A percentile compares a stretch with the other conserved stretches of the same genome.
phyloP scores from a whole-genome alignment of 2,329 filamentous ascomycete genomes.

The Venturia aucupariae region DNA sequence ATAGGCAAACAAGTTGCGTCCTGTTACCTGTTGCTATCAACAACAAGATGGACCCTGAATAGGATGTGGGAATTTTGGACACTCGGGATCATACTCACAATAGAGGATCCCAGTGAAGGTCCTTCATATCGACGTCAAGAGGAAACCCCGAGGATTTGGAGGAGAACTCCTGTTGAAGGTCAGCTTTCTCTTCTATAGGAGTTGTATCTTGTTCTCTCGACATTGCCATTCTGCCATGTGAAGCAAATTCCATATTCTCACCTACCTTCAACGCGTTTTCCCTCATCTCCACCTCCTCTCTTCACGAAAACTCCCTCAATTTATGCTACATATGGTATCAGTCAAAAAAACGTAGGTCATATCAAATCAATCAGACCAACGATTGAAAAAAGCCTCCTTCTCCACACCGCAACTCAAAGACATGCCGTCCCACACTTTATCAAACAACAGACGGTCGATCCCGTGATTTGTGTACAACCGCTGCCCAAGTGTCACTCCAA shows the following conservation, averaged over 20 bases:
- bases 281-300: not conserved
- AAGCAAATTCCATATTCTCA: not conserved
- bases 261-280: not conserved
- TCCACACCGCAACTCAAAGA: not conserved
- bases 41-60: not conserved
- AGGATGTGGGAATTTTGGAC: not conserved
- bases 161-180: not conserved
- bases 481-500: not conserved
- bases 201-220: too few relatives aligned
- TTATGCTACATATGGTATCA: too few relatives aligned
- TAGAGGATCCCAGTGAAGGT: not conserved
- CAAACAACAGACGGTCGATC: not conserved
- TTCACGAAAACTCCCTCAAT: too few relatives aligned
- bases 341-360: not conserved
- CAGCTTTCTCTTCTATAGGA: not conserved
- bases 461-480: not conserved
- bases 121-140: not conserved
- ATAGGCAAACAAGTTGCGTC: not conserved
- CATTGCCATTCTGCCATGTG: not conserved
- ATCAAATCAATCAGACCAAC: not conserved
- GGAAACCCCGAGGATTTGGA: not conserved
- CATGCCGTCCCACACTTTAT: slow-evolving; percentile 5
- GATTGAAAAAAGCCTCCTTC: not conserved
- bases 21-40: not conserved
- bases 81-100: not conserved